phyloP scores from a whole-genome alignment of 2,329 filamentous ascomycete species.

The Fusarium sp. region DNA sequence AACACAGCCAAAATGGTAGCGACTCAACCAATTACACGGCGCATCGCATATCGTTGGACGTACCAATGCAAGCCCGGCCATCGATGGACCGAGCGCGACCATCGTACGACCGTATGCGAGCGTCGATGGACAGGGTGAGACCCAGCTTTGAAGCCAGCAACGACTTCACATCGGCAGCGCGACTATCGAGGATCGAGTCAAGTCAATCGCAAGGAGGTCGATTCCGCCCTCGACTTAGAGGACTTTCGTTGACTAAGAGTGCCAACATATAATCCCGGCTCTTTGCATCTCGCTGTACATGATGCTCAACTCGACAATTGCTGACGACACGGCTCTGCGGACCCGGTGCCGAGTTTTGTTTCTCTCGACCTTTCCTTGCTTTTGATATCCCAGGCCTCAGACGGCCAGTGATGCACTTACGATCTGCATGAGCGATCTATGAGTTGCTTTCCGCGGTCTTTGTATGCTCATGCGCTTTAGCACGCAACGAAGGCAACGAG shows the following conservation, averaged over 20 bases:
- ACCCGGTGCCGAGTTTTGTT: slow-evolving; percentile 38
- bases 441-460: slow-evolving; percentile 44
- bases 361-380: slow-evolving; percentile 42
- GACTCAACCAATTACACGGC: slow-evolving; percentile 91
- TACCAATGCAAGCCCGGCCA: slow-evolving; percentile 53
- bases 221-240: slow-evolving; percentile 52
- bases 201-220: slow-evolving; percentile 59
- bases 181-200: slow-evolving; percentile 85
- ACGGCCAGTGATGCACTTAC: slow-evolving; percentile 50
- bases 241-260: slow-evolving; percentile 55
- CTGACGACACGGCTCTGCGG: slow-evolving; percentile 13
- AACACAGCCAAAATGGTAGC: slow-evolving; percentile 89
- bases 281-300: slow-evolving; percentile 43
- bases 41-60: slow-evolving; percentile 69
- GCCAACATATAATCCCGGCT: slow-evolving; percentile 47
- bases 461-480: slow-evolving; percentile 28
- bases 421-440: slow-evolving; percentile 63
- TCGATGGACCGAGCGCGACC: slow-evolving; percentile 77
- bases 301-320: slow-evolving; percentile 34
- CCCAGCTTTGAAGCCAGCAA: slow-evolving; percentile 86
- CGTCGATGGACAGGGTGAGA: slow-evolving; percentile 86
- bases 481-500: slow-evolving; percentile 33
- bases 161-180: slow-evolving; percentile 91
- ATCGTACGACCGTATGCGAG: slow-evolving; percentile 87
- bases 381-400: slow-evolving; percentile 51